Evolutionary conservation across 1,284 basidiomycete species (phyloP).

Genomic region (Papiliotrema fonsecae): DNA sequence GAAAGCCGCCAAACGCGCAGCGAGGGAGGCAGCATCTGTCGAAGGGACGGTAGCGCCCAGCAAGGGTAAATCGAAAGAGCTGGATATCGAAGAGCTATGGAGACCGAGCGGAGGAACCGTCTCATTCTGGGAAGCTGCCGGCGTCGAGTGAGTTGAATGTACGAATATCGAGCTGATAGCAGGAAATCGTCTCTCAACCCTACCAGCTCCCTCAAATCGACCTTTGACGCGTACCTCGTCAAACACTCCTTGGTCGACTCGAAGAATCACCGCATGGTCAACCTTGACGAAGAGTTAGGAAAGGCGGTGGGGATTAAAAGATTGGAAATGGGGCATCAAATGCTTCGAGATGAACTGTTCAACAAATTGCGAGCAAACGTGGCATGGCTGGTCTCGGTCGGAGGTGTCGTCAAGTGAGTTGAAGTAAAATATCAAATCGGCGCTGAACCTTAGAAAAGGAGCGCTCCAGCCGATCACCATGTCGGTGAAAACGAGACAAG

Average conservation of each 20-base stretch:
- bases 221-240: slow-evolving; percentile 61
- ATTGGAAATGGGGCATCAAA: slow-evolving; percentile 52
- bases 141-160: slow-evolving; percentile 54
- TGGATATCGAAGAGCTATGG: slow-evolving; percentile 62
- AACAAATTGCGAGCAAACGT: slow-evolving; percentile 37
- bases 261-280: slow-evolving; percentile 63
- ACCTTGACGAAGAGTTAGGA: slow-evolving; percentile 58
- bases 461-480: slow-evolving; percentile 64
- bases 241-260: slow-evolving; percentile 62
- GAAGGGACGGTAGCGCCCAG: slow-evolving; percentile 48
- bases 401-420: slow-evolving; percentile 36
- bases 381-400: slow-evolving; percentile 35
- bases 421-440: background rate
- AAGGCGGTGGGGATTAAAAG: slow-evolving; percentile 54
- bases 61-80: slow-evolving; percentile 26
- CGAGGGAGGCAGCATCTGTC: slow-evolving; percentile 48
- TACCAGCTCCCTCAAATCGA: slow-evolving; percentile 49
- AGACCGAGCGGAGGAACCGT: slow-evolving; percentile 61
- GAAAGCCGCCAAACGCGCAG: slow-evolving; percentile 46
- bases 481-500: slow-evolving; percentile 64
- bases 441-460: slow-evolving; percentile 62
- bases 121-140: slow-evolving; percentile 57
- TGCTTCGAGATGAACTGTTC: slow-evolving; percentile 66
- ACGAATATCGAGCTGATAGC: slow-evolving; percentile 1
- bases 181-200: slow-evolving; percentile 28